Evolutionary conservation across 2,329 filamentous ascomycete genomes (phyloP), one percentile per base, ranked within the genome.

Genomic region (Dendryphion nanum): DNA sequence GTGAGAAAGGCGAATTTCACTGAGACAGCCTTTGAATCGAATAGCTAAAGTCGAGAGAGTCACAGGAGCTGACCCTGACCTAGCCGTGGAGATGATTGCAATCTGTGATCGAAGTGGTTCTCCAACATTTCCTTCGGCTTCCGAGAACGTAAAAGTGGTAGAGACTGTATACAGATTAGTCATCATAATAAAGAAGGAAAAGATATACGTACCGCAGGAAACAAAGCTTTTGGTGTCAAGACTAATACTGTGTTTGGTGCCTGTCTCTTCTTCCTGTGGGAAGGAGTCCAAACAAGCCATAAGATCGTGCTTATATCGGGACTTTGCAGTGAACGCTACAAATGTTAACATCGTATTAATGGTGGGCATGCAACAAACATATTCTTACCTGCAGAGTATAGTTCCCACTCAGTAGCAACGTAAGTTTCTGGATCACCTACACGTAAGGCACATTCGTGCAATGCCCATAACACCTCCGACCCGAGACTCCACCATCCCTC

Each of bases 401-500:
- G 59, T 55, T 83, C 80, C 76, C 77, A 83, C 32, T 78, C 71
- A 3, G 79, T 70, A 29, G 68, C 68, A 18, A 80, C 50, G 39
- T 78, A 61, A 0, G 71, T 70, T 42, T 75, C 72, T 13, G 59
- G 57, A 47, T 79, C 67, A 23, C 69, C 55, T 7, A 69, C 50
- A 21, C 64, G 63, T 6, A 67, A 39, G 13, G 77, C 76, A 51
- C 76, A 79, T 40, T 78, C 70, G 44, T 78, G 69, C 24, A 82
- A 60, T 6, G 71, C 64, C 67, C 71, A 75, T 30, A 76, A 66
- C 28, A 81, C 71, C 28, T 74, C 71, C 37, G 68, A 69, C 45
- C 80, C 76, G 4, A 81, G 65, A 29, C 64, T 56, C 71, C 75
- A 79, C 79, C 80, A 83, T n/a, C 74, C 71, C 51, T 79, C 73